phyloP scores from a whole-genome alignment of 2,329 filamentous ascomycete genomes.

The Talaromyces sp. region DNA sequence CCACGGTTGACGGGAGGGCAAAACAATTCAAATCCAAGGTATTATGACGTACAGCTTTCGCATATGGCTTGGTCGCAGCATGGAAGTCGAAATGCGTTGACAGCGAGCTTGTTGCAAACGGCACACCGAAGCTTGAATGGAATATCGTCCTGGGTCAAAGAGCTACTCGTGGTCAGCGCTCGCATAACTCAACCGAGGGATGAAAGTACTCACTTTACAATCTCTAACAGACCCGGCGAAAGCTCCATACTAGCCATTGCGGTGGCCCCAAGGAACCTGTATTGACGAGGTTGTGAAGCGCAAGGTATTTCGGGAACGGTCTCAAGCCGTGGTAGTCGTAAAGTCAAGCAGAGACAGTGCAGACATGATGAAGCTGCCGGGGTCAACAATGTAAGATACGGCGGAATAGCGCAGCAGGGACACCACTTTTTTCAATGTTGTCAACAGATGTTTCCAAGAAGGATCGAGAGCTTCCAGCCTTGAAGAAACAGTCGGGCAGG shows the following conservation, averaged over 20 bases:
- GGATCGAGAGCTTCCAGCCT: neutral
- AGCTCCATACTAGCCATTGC: constrained; percentile 35
- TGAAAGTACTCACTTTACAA: constrained; percentile 30
- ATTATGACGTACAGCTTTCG: constrained; percentile 67
- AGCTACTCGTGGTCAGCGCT: constrained; percentile 44
- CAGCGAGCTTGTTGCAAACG: constrained; percentile 81
- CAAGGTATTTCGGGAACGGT: constrained; percentile 2
- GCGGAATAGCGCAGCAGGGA: neutral
- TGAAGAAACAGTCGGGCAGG: neutral
- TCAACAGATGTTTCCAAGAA: neutral
- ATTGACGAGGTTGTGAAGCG: constrained; percentile 1
- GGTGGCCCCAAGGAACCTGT: neutral
- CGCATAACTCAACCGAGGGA: neutral
- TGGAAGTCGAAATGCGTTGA: constrained; percentile 85
- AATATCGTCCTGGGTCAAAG: constrained; percentile 74
- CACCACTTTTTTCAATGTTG: neutral
- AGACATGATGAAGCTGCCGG: constrained; percentile 15
- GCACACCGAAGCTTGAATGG: constrained; percentile 96
- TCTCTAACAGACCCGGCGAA: constrained; percentile 38
- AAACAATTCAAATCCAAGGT: neutral
- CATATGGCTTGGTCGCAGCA: constrained; percentile 97
- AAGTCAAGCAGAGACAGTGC: constrained; percentile 12
- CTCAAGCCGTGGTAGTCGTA: constrained; percentile 11
- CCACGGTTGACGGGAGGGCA: neutral
- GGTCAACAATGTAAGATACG: neutral